Evolutionary conservation across 2,329 filamentous ascomycete genomes (phyloP), one percentile per base, ranked within the genome.

Genomic region (Aspergillus novoparasiticus): DNA sequence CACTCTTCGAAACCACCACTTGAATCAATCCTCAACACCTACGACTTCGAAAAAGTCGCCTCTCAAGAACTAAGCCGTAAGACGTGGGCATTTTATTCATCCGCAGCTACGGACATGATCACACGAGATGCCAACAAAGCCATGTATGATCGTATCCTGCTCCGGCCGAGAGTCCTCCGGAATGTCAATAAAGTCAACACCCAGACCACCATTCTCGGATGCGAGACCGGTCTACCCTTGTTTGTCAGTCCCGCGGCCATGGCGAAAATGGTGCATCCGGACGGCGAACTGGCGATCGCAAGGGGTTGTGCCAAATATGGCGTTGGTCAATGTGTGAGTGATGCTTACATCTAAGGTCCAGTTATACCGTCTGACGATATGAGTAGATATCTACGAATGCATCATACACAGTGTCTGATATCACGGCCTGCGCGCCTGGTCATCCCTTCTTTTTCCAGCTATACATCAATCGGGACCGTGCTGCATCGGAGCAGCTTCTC

Each of bases 361-460:
- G 9, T 21, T 4, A 19, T 32, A n/a, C 23, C 19, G 16, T 9
- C 50, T 53, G 50, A 53, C 19, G 16, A 6, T 84, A 86, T 64
- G 96, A 74, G 84, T 94, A 65, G 88, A 97, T 61, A 90, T 90
- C 60, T 93, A 96, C 80, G 96, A 96, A 77, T 92, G 63, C 94
- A 0, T 92, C 89, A 56, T 92, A 94, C 88, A 93, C 91, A 1
- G 92, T 92, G 0, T 93, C 96, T 79, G 90, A 96, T 76, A 92
- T 97, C 66, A 87, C 60, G 91, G 88, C 87, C 62, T 88, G 91
- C 0, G 71, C 77, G 4, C 84, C 87, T 0, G 89, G 84, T 1
- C 92, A 96, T 74, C 80, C 92, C 0, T 96, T 97, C 74, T 93
- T 94, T 14, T 97, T 93, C 91, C 94, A 98, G 80, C 81, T 98